Percentiles rank a stretch among this genome's conserved stretches.
Conservation (phyloP, 306 rosid species). For the Cajanus cajan region DNA sequence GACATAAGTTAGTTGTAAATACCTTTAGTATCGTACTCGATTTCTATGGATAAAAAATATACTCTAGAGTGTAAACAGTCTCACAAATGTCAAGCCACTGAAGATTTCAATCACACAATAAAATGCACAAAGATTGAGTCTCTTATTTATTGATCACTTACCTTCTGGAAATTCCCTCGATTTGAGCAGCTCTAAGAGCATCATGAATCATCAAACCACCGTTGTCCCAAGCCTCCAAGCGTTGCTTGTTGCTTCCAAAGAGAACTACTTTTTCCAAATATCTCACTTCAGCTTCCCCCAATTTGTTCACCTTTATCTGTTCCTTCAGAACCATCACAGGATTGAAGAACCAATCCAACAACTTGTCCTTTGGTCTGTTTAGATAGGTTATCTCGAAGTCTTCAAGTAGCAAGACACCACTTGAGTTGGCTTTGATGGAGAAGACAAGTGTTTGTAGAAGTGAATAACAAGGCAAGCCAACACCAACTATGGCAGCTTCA, state of each 20-base stretch:
- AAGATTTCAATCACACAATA: not conserved
- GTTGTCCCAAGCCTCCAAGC: slow-evolving; percentile 62
- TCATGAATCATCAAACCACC: slow-evolving; percentile 49
- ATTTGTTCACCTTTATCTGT: slow-evolving; percentile 61
- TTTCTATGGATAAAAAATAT: no score
- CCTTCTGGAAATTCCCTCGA: slow-evolving; percentile 83
- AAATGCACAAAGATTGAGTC: not conserved
- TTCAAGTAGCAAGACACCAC: slow-evolving; percentile 61
- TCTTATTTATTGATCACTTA: slow-evolving; percentile 15
- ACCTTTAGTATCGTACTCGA: no score
- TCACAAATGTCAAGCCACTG: not conserved
- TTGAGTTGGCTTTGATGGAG: slow-evolving; percentile 72
- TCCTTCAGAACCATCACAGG: slow-evolving; percentile 84
- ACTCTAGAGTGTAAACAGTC: no score
- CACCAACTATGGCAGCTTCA: slow-evolving; percentile 50
- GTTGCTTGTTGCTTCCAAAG: slow-evolving; percentile 53
- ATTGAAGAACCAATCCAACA: slow-evolving; percentile 86
- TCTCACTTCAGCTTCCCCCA: slow-evolving; percentile 60
- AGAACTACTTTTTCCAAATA: slow-evolving; percentile 75
- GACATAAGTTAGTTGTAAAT: no score
- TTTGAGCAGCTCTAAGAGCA: slow-evolving; percentile 76
- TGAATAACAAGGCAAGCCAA: slow-evolving; percentile 82
- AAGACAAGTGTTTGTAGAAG: slow-evolving; percentile 55
- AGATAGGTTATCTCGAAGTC: slow-evolving; percentile 59
- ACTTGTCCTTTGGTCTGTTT: slow-evolving; percentile 75